These are phyloP conservation scores for Simplicillium sp. DNA, from an alignment of 2,329 filamentous ascomycete species.

Conservation along the genomic window DNA sequence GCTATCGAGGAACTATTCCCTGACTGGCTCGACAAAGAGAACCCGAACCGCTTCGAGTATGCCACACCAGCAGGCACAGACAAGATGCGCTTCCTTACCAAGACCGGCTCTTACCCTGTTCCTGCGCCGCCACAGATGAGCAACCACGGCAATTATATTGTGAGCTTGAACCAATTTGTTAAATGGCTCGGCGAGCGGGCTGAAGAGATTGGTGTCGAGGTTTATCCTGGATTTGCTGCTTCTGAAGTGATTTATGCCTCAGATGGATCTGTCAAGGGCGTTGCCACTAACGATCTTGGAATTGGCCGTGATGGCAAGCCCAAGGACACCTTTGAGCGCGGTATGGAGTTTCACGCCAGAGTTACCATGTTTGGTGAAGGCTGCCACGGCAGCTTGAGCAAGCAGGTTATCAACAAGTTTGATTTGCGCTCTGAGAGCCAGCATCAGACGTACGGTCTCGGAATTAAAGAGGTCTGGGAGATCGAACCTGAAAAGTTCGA, in stretches of 20 bases:
- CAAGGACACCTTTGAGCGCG: constrained; percentile 86
- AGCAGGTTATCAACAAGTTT: constrained; percentile 91
- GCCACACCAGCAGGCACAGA: constrained; percentile 77
- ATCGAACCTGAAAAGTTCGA: constrained; percentile 86
- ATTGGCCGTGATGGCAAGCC: constrained; percentile 72
- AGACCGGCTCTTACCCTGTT: constrained; percentile 66
- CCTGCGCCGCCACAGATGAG: constrained; percentile 94
- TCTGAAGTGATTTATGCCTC: constrained; percentile 81
- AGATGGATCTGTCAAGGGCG: constrained; percentile 84
- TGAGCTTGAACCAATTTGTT: constrained; percentile 88
- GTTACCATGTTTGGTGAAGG: constrained; percentile 91
- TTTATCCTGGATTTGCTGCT: constrained; percentile 93
- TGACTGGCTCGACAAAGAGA: constrained; percentile 85
- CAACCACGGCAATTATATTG: constrained; percentile 96
- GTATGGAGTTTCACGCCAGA: constrained; percentile 95
- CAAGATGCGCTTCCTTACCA: constrained; percentile 89
- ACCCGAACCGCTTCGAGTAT: constrained; percentile 78
- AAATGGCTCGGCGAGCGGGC: constrained; percentile 94
- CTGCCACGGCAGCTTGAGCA: constrained; percentile 89
- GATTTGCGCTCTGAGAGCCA: constrained; percentile 82
- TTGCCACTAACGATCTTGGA: constrained; percentile 92
- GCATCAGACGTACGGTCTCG: constrained; percentile 90
- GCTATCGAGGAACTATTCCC: constrained; percentile 85
- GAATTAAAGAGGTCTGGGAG: constrained; percentile 97
- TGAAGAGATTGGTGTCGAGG: constrained; percentile 92